Conservation (phyloP, 2,329 filamentous ascomycete species). For the Ophiostoma ips region DNA sequence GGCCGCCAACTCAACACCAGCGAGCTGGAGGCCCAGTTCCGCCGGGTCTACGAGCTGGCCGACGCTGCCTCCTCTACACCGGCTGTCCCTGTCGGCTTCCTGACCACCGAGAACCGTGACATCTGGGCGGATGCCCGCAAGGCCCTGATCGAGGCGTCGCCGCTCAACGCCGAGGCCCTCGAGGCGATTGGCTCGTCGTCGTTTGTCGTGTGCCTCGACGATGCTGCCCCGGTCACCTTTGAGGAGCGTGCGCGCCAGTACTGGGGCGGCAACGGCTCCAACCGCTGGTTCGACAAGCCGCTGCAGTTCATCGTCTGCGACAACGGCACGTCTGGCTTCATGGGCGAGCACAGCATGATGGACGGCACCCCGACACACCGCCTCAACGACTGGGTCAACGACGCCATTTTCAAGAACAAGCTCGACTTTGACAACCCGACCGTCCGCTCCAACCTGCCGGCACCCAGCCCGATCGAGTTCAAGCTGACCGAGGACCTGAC, state of each 20-base stretch:
- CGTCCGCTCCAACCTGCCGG: slow-evolving; percentile 69
- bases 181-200: slow-evolving; percentile 76
- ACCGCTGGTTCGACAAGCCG: slow-evolving; percentile 97
- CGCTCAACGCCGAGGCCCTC: slow-evolving; percentile 64
- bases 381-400: slow-evolving; percentile 87
- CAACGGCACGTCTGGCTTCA: slow-evolving; percentile 94
- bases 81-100: slow-evolving; percentile 60
- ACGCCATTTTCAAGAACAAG: slow-evolving; percentile 85
- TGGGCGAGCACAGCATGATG: slow-evolving; percentile 99
- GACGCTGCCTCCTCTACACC: slow-evolving; percentile 23
- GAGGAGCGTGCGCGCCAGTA: slow-evolving; percentile 93
- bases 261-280: slow-evolving; percentile 94
- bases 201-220: slow-evolving; percentile 87
- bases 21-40: slow-evolving; percentile 85
- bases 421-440: slow-evolving; percentile 71
- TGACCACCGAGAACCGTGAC: slow-evolving; percentile 90
- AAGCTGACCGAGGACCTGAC: slow-evolving; percentile 60
- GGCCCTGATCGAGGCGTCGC: slow-evolving; percentile 59
- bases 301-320: slow-evolving; percentile 97
- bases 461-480: slow-evolving; percentile 67
- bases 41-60: slow-evolving; percentile 66
- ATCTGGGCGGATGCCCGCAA: slow-evolving; percentile 77
- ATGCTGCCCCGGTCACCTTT: slow-evolving; percentile 78
- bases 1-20: slow-evolving; percentile 77
- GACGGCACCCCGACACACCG: slow-evolving; percentile 96